Conservation (phyloP, 2,329 filamentous ascomycete genomes). For the Calonectria pseudoreteaudii region DNA sequence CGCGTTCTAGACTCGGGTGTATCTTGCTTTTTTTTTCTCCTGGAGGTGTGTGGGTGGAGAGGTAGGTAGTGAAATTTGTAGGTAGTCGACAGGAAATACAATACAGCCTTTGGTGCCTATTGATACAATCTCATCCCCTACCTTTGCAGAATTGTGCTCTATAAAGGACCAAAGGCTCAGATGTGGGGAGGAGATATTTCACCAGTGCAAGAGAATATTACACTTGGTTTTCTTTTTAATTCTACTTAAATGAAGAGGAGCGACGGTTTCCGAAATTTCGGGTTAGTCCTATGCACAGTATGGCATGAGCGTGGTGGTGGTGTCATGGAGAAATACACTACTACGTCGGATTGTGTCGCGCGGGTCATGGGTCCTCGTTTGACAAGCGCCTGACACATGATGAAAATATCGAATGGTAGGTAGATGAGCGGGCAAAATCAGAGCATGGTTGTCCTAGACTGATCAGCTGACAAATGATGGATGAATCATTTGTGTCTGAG, state of each 20-base stretch:
- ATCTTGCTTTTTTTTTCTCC: constrained; percentile 6
- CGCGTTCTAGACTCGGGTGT: constrained; percentile 2
- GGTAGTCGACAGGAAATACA: not conserved
- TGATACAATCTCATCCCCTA: no score
- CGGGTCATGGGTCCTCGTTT: constrained; percentile 20
- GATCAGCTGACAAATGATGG: constrained; percentile 6
- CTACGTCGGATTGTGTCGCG: not conserved
- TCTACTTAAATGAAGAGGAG: not conserved
- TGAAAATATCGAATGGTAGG: constrained; percentile 19
- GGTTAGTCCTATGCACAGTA: not conserved
- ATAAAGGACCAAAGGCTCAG: not conserved
- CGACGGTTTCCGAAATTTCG: not conserved
- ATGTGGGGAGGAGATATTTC: not conserved
- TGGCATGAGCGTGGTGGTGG: not conserved
- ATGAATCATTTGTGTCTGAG: not conserved
- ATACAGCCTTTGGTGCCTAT: not conserved
- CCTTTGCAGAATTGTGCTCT: not conserved
- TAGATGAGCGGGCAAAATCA: constrained; percentile 4
- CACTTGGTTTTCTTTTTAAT: not conserved
- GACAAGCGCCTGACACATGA: constrained; percentile 25
- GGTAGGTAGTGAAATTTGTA: not conserved
- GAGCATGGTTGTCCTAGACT: not conserved
- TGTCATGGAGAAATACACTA: constrained; percentile 11
- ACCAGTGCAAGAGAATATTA: not conserved
- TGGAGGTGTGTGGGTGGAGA: not conserved